Conservation (phyloP, 768 basidiomycete genomes). For the Termitomyces sp. region DNA sequence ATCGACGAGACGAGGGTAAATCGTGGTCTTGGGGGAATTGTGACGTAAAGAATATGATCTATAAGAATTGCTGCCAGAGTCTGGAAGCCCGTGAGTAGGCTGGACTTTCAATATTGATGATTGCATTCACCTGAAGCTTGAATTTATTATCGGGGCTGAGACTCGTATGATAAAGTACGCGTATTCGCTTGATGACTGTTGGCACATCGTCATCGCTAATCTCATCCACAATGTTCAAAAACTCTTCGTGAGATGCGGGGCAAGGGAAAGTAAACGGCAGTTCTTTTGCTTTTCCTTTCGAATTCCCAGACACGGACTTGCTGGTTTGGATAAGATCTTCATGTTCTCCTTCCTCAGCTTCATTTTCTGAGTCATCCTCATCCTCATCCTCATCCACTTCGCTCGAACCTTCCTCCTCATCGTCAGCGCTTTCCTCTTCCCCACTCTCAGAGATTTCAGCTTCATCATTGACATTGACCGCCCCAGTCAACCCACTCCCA, state of each 20-base stretch:
- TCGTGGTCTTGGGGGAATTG: constrained; percentile 56
- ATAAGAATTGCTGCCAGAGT: constrained; percentile 70
- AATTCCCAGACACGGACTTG: constrained; percentile 11
- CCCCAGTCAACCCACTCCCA: constrained; percentile 33
- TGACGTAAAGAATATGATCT: constrained; percentile 80
- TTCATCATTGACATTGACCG: constrained; percentile 29
- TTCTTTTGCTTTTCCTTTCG: constrained; percentile 41
- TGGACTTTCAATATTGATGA: neutral
- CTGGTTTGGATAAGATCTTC: constrained; percentile 32
- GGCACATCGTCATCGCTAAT: constrained; percentile 69
- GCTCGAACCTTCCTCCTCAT: constrained; percentile 12
- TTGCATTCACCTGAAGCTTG: constrained; percentile 71
- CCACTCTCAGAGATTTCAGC: constrained; percentile 29
- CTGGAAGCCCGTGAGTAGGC: constrained; percentile 29
- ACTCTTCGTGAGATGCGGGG: constrained; percentile 81
- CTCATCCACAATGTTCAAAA: constrained; percentile 74
- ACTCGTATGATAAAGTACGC: constrained; percentile 88
- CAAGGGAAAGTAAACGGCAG: constrained; percentile 93
- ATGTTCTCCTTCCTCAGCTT: constrained; percentile 36
- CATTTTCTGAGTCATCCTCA: constrained; percentile 26
- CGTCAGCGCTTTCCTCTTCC: constrained; percentile 35
- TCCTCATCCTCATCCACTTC: constrained; percentile 30
- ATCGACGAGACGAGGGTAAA: constrained; percentile 59
- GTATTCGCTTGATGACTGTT: constrained; percentile 83
- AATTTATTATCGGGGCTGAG: constrained; percentile 87